Conservation (phyloP, 1,284 basidiomycete species). For the Ceratobasidium papillatum region DNA sequence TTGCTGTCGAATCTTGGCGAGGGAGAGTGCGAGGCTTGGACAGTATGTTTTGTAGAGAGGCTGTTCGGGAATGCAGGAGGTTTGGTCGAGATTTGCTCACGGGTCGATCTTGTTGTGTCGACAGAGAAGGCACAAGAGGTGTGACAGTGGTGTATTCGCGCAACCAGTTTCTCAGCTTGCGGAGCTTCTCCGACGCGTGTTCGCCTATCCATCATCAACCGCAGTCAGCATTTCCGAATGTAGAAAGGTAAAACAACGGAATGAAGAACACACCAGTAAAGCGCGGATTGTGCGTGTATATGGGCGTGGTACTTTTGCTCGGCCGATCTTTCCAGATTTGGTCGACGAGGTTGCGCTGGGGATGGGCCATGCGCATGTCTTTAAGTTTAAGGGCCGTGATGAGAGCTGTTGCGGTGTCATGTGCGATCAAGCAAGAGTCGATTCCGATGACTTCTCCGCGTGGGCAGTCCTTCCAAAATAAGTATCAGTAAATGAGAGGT, state of each 20-base stretch:
- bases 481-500: conserved; percentile 29
- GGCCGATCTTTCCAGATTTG: conserved; percentile 82
- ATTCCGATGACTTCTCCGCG: conserved; percentile 76
- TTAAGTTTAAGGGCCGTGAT: conserved; percentile 61
- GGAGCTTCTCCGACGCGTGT: conserved; percentile 49
- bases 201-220: conserved; percentile 36
- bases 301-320: conserved; percentile 65
- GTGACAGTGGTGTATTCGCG: neutral
- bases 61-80: neutral
- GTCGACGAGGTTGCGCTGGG: conserved; percentile 87
- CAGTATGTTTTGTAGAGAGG: neutral
- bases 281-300: conserved; percentile 78
- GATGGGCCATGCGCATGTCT: conserved; percentile 56
- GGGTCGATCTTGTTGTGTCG: neutral
- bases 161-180: conserved; percentile 42
- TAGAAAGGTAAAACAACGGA: conserved; percentile 14
- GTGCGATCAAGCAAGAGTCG: conserved; percentile 87
- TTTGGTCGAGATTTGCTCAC: neutral
- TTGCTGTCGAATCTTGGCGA: neutral
- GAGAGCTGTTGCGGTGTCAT: conserved; percentile 67
- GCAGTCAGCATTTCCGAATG: conserved; percentile 37
- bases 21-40: neutral
- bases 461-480: conserved; percentile 58
- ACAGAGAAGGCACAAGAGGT: neutral
- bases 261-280: conserved; percentile 68